A percentile compares a stretch with the other conserved stretches of the same genome.
These are phyloP conservation scores for Cercospora zeae-maydis DNA, from an alignment of 2,329 filamentous ascomycete species.

Conservation along the genomic window DNA sequence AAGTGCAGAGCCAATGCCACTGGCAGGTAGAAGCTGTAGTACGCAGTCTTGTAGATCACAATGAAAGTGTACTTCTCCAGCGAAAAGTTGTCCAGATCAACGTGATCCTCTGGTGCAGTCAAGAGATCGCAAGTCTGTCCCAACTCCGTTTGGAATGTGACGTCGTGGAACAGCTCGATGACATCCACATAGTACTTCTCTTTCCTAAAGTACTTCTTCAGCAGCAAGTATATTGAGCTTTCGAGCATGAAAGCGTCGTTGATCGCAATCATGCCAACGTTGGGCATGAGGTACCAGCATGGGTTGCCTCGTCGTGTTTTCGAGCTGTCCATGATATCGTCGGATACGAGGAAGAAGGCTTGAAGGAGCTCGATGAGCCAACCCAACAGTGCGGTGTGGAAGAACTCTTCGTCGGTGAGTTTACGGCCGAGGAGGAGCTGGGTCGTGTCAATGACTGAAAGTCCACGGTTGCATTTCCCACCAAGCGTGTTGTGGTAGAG, in stretches of 20 bases:
- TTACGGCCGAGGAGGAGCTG: constrained; percentile 70
- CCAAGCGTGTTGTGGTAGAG: constrained; percentile 83
- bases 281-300: constrained; percentile 91
- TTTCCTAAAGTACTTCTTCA: constrained; percentile 88
- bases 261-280: constrained; percentile 93
- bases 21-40: constrained; percentile 98
- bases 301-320: constrained; percentile 91
- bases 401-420: constrained; percentile 79
- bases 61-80: constrained; percentile 96
- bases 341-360: constrained; percentile 96
- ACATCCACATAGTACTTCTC: constrained; percentile 88
- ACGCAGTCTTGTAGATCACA: constrained; percentile 98
- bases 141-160: constrained; percentile 88
- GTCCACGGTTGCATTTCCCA: constrained; percentile 97
- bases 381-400: constrained; percentile 79
- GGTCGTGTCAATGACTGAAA: constrained; percentile 91
- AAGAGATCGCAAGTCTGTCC: constrained; percentile 93
- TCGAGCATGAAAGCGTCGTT: constrained; percentile 98
- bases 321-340: constrained; percentile 97
- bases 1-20: constrained; percentile 87
- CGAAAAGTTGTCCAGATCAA: constrained; percentile 93
- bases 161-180: constrained; percentile 93
- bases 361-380: constrained; percentile 99
- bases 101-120: constrained; percentile 89
- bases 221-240: constrained; percentile 78